Conservation (phyloP, 768 basidiomycete species). For the Termitomyces sp. region DNA sequence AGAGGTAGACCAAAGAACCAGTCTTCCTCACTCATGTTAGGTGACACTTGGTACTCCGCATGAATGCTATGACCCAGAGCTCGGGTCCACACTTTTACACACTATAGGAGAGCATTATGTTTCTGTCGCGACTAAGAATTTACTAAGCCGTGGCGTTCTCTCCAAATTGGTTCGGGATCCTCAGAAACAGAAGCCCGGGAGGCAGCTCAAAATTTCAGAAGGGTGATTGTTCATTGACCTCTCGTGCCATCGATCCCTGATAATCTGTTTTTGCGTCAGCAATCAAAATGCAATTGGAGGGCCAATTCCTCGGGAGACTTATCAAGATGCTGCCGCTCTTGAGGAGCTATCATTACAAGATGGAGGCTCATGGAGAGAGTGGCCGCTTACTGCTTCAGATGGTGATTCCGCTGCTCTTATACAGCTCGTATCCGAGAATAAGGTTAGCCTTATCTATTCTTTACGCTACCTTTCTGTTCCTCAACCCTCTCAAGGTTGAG, state of each 20-base stretch:
- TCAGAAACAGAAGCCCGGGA: slow-evolving; percentile 60
- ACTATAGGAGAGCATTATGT: slow-evolving; percentile 52
- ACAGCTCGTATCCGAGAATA: slow-evolving; percentile 77
- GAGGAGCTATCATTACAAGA: slow-evolving; percentile 45
- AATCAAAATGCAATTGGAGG: slow-evolving; percentile 68
- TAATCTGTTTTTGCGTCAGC: slow-evolving; percentile 25
- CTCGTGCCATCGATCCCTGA: neutral
- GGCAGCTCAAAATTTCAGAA: slow-evolving; percentile 74
- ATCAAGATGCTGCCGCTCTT: slow-evolving; percentile 63
- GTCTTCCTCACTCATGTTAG: slow-evolving; percentile 28
- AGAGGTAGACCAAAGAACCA: neutral
- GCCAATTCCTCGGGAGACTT: slow-evolving; percentile 53
- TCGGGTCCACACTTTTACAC: slow-evolving; percentile 51
- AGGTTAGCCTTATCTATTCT: slow-evolving; percentile 34
- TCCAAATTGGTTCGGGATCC: slow-evolving; percentile 62
- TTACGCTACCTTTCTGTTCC: neutral
- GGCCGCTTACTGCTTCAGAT: slow-evolving; percentile 75
- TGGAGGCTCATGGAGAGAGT: slow-evolving; percentile 58
- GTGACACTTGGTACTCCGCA: slow-evolving; percentile 72
- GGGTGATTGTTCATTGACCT: slow-evolving; percentile 27
- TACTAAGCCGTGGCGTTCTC: slow-evolving; percentile 60
- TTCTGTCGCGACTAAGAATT: slow-evolving; percentile 46
- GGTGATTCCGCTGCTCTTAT: slow-evolving; percentile 76
- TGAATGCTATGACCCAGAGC: slow-evolving; percentile 60
- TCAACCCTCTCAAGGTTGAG: slow-evolving; percentile 44